Evolutionary conservation across 345 rosid species (phyloP), one percentile per base, ranked within the genome.

Genomic region (Rhizophora apiculata): DNA sequence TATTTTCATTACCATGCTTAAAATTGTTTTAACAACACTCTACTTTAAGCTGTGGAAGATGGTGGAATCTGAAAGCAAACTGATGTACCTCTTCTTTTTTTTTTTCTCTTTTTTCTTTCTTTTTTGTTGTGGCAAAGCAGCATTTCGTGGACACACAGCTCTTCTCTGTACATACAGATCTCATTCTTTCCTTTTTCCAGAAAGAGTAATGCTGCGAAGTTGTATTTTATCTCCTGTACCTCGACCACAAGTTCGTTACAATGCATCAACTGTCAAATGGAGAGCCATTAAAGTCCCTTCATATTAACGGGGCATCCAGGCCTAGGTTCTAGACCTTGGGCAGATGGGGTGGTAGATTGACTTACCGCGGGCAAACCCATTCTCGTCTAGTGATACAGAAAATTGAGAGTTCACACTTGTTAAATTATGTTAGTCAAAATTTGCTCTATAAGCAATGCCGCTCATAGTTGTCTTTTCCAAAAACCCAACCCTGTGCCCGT

Each of bases 131-230:
- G 65, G 51, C 46, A 39, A 56, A 49, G 52, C 96, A 91, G 96
- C 87, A 73, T 63, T 91, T 91, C 32, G 82, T 88, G 84, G 98
- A 91, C 74, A 94, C 98, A 13, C 98, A 94, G 74, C 93, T 91
- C 80, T 94, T 94, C 87, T 87, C 97, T 63, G 96, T 91, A 76
- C 97, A 89, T 72, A 94, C 98, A 53, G 97, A 94, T 87, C 90
- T 86, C 19, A 90, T 87, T 65, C 98, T 88, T 67, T 91, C 98
- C 21, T 91, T 85, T 76, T 82, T 87, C 79, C 98, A 94, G 86
- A 94, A 91, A 89, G 92, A 91, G 67, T 91, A 86, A 85, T 32
- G 61, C 64, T 5, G 36, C 59, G 19, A 43, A 43, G 19, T 11
- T 11, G 49, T 43, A 43, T 13, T 39, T 43, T 13, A 49, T 53